phyloP scores from a whole-genome alignment of 2,329 filamentous ascomycete genomes.

The Fusarium fracticaudum region DNA sequence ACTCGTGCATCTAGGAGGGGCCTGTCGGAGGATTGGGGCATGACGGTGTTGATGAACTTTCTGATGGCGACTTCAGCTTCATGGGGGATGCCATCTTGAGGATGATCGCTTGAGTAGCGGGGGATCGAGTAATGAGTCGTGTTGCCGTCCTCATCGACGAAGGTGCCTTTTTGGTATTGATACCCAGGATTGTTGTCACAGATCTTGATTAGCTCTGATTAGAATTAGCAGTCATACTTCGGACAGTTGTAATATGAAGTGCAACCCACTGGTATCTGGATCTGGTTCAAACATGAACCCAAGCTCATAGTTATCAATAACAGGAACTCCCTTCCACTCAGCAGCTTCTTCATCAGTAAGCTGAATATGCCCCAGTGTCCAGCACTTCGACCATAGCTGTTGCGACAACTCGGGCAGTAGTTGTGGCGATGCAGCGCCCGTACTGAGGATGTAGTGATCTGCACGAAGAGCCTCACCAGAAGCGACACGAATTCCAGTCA shows the following conservation, averaged over 20 bases:
- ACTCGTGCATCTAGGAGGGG: neutral
- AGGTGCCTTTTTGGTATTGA: neutral
- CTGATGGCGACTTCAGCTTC: neutral
- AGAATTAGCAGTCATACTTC: too few species aligned
- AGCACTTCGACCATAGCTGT: neutral
- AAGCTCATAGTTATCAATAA: conserved; percentile 6
- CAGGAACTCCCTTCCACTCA: neutral
- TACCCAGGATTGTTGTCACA: conserved; percentile 4
- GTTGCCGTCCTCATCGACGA: neutral
- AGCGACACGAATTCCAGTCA: neutral
- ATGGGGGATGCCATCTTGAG: neutral
- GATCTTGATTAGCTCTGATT: conserved; percentile 3
- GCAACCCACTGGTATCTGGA: neutral
- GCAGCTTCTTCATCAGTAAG: neutral
- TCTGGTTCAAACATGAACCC: conserved; percentile 16
- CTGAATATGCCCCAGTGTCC: neutral
- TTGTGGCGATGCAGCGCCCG: neutral
- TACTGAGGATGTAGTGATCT: conserved; percentile 4
- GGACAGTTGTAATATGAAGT: too few species aligned
- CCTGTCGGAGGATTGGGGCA: neutral
- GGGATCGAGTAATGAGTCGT: neutral
- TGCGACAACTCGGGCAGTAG: neutral
- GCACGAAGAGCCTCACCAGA: neutral
- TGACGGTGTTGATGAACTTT: neutral
- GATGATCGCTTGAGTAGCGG: neutral